Evolutionary conservation across 371 early-diverging fungal species (phyloP).

Genomic region (Gilbertella persicaria): DNA sequence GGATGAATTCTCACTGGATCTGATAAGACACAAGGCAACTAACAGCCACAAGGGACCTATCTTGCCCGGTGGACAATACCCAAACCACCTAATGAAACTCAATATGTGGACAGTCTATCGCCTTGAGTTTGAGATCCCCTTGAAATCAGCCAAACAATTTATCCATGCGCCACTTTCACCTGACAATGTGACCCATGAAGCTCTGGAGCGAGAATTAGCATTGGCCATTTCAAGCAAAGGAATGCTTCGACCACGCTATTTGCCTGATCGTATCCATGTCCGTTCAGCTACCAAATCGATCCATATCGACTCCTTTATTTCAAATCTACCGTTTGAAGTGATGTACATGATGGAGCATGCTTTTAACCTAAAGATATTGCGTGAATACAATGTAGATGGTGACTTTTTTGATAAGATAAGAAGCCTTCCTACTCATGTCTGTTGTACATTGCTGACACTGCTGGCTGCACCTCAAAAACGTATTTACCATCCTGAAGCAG

Average conservation of each 20-base stretch:
- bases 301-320: background rate
- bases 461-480: slow-evolving; percentile 32
- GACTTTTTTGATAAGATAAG: slow-evolving; percentile 31
- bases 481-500: slow-evolving; percentile 33
- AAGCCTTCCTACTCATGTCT: slow-evolving; percentile 25
- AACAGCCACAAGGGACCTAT: background rate
- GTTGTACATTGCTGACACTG: slow-evolving; percentile 26
- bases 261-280: background rate
- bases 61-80: slow-evolving; percentile 8
- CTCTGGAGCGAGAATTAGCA: slow-evolving; percentile 7
- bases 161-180: no score
- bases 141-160: background rate
- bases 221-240: background rate
- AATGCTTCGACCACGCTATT: background rate
- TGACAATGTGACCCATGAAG: slow-evolving; percentile 18
- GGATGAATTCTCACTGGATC: slow-evolving; percentile 10
- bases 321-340: slow-evolving; percentile 35
- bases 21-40: slow-evolving; percentile 2
- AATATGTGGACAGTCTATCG: slow-evolving; percentile 39
- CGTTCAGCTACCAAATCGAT: background rate
- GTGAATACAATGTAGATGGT: slow-evolving; percentile 41
- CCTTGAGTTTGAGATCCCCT: slow-evolving; percentile 26
- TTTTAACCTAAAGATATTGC: slow-evolving; percentile 31
- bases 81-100: slow-evolving; percentile 13
- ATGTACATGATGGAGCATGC: slow-evolving; percentile 49